Conservation (phyloP, 2,329 filamentous ascomycete genomes). For the Fonsecaea nubica region DNA sequence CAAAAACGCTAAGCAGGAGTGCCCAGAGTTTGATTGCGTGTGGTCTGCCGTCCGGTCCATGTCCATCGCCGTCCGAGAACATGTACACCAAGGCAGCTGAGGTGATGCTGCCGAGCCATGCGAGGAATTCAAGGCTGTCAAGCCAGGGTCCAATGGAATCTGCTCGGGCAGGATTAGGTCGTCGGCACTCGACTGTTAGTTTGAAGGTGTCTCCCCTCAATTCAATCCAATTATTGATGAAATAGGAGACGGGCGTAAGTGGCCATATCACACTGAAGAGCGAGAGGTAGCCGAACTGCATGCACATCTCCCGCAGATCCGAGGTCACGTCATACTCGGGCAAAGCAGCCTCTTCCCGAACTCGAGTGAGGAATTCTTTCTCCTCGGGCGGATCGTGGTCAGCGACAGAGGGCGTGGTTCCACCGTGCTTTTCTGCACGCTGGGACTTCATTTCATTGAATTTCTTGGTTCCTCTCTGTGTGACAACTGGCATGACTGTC, state of each 20-base stretch:
- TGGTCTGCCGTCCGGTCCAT: conserved; percentile 70
- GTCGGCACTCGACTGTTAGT: conserved; percentile 85
- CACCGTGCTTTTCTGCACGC: conserved; percentile 63
- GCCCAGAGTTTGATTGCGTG: conserved; percentile 79
- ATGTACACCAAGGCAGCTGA: conserved; percentile 88
- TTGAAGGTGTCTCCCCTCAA: conserved; percentile 93
- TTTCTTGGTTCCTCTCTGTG: conserved; percentile 77
- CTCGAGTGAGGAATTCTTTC: conserved; percentile 76
- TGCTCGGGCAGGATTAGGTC: conserved; percentile 85
- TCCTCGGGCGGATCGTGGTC: conserved; percentile 76
- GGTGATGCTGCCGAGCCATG: conserved; percentile 90
- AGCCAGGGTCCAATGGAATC: conserved; percentile 96
- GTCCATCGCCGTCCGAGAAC: conserved; percentile 73
- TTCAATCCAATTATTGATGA: conserved; percentile 96
- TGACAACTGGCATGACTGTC: conserved; percentile 81
- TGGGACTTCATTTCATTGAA: conserved; percentile 75
- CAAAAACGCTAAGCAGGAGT: conserved; percentile 78
- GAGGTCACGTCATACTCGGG: conserved; percentile 86
- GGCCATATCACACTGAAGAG: conserved; percentile 96
- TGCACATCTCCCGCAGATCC: conserved; percentile 92
- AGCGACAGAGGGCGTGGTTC: conserved; percentile 56
- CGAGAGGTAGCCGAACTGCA: conserved; percentile 86
- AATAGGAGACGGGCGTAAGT: conserved; percentile 83
- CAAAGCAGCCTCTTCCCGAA: conserved; percentile 82
- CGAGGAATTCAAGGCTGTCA: conserved; percentile 82